These are phyloP conservation scores for Nicotiana knightiana DNA, from an alignment of 257 asterid genomes.

Conservation along the genomic window DNA sequence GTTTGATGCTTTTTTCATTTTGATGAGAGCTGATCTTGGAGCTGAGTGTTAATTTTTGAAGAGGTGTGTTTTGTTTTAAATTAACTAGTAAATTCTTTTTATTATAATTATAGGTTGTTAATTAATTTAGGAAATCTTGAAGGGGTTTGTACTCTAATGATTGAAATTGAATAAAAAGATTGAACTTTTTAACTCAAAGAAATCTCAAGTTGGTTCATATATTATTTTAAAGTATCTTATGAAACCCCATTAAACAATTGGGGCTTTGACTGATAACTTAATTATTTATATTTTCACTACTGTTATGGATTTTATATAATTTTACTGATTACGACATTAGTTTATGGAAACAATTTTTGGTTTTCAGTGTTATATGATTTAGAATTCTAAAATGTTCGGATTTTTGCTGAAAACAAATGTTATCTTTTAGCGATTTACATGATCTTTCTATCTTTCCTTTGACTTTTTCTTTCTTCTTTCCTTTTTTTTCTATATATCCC, in stretches of 20 bases:
- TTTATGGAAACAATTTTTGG: conserved; percentile 17
- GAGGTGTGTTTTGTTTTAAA: conserved; percentile 35
- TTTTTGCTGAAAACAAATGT: too few relatives aligned
- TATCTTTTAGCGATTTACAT: too few relatives aligned
- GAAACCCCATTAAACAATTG: conserved; percentile 30
- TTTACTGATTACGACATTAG: conserved; percentile 36
- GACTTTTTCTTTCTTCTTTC: too few relatives aligned
- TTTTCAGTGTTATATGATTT: not conserved
- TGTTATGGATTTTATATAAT: conserved; percentile 27
- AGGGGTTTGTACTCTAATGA: conserved; percentile 43
- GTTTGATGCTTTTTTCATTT: conserved; percentile 1
- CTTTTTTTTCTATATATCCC: too few relatives aligned
- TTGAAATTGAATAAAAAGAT: conserved; percentile 40
- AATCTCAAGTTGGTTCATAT: not conserved
- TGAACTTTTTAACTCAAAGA: conserved; percentile 9
- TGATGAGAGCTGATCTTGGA: conserved; percentile 2
- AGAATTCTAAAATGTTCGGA: too few relatives aligned
- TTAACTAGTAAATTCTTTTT: not conserved
- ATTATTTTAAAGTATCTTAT: conserved; percentile 17
- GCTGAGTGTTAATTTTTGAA: conserved; percentile 14
- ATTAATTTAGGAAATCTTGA: conserved; percentile 31
- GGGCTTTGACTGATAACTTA: conserved; percentile 37
- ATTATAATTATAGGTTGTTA: conserved; percentile 30
- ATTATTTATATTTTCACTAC: conserved; percentile 23
- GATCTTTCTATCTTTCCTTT: too few relatives aligned